These are phyloP conservation scores for Cystofilobasidium macerans DNA, from an alignment of 768 basidiomycete species.

Conservation along the genomic window DNA sequence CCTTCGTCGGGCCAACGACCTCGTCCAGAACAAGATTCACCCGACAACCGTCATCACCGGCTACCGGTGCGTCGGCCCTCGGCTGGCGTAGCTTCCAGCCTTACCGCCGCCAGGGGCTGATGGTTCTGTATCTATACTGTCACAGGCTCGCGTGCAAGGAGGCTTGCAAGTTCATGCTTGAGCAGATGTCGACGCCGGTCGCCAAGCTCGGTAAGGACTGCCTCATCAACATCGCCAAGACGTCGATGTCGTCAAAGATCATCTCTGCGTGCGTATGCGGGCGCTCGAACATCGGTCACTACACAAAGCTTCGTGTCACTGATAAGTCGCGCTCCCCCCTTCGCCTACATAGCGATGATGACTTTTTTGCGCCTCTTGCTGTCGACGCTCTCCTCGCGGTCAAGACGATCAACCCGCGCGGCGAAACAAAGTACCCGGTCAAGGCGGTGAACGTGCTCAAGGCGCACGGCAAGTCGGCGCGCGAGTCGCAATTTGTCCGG, in stretches of 20 bases:
- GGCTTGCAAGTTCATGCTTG: conserved; percentile 95
- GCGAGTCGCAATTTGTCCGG: conserved; percentile 86
- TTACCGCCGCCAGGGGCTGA: neutral
- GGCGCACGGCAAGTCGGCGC: conserved; percentile 88
- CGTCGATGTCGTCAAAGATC: conserved; percentile 97
- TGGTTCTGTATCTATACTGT: neutral
- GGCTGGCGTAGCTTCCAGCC: neutral
- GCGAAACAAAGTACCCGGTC: conserved; percentile 96
- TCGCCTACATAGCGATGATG: conserved; percentile 62
- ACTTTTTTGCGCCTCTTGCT: conserved; percentile 95
- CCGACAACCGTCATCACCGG: conserved; percentile 99
- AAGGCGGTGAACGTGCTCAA: conserved; percentile 98
- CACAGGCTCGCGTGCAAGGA: conserved; percentile 74
- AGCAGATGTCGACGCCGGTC: conserved; percentile 89
- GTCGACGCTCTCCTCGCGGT: conserved; percentile 98
- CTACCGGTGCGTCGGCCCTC: conserved; percentile 48
- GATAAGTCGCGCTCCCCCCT: too few relatives aligned
- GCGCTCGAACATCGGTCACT: too few relatives aligned
- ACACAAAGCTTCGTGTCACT: too few relatives aligned
- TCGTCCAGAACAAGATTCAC: conserved; percentile 95
- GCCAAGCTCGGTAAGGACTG: conserved; percentile 84
- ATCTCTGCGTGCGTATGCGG: conserved; percentile 68
- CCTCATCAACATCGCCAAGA: conserved; percentile 90
- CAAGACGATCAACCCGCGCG: conserved; percentile 80
- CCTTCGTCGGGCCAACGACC: conserved; percentile 87